A percentile compares a stretch with the other conserved stretches of the same genome.
These are phyloP conservation scores for Lactarius indigo DNA, from an alignment of 768 basidiomycete genomes.

Conservation along the genomic window DNA sequence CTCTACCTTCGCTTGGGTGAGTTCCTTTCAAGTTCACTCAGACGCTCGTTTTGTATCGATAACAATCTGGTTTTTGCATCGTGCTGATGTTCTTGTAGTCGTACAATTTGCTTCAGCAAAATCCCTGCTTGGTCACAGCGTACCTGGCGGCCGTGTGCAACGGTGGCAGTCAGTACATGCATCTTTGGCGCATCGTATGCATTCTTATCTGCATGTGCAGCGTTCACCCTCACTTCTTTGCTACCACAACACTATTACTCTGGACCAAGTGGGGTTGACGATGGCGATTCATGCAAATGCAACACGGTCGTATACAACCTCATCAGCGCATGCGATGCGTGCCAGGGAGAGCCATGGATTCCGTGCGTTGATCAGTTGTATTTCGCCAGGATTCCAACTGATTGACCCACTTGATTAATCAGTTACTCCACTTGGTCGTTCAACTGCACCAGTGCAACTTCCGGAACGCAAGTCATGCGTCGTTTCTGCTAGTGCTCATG, in stretches of 20 bases:
- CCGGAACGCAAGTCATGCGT: slow-evolving; percentile 13
- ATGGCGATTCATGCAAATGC: slow-evolving; percentile 26
- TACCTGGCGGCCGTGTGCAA: slow-evolving; percentile 4
- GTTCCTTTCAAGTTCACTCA: background rate
- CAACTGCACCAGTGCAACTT: slow-evolving; percentile 7
- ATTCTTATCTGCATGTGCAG: slow-evolving; percentile 1
- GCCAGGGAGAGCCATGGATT: slow-evolving; percentile 23
- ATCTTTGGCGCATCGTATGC: background rate
- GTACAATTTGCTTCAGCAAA: slow-evolving; percentile 15
- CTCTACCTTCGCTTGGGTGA: slow-evolving; percentile 10
- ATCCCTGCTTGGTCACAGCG: slow-evolving; percentile 12
- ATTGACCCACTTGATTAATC: background rate
- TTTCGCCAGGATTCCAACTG: background rate
- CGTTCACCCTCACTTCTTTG: slow-evolving; percentile 4
- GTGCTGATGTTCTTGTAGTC: background rate
- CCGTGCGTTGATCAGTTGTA: slow-evolving; percentile 12
- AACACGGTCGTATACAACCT: slow-evolving; percentile 30
- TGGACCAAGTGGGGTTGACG: slow-evolving; percentile 5
- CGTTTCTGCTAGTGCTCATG: background rate
- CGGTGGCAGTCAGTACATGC: slow-evolving; percentile 15
- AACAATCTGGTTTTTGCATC: background rate
- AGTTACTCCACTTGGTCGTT: slow-evolving; percentile 19
- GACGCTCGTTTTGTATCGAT: background rate
- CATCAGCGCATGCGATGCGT: slow-evolving; percentile 29
- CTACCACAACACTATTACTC: slow-evolving; percentile 9